Evolutionary conservation across 306 rosid genomes (phyloP).

Genomic region (Rubus parviflorus): DNA sequence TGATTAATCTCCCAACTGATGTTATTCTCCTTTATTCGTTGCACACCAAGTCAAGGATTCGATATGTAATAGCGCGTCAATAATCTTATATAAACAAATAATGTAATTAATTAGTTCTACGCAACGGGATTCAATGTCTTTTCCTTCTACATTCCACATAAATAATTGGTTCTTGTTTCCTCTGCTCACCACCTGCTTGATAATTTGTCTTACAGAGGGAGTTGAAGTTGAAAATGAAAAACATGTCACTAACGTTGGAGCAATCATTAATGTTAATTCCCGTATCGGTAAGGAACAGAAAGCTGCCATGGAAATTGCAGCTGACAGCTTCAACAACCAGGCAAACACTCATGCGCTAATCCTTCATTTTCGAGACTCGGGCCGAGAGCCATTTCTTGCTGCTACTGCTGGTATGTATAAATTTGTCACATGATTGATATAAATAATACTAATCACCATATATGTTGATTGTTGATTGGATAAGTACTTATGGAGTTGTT

Average conservation of each 20-base stretch:
- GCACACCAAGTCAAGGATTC: no score
- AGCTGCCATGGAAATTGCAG: slow-evolving; percentile 49
- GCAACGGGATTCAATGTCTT: slow-evolving; percentile 2
- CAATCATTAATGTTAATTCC: slow-evolving; percentile 40
- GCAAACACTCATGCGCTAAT: slow-evolving; percentile 12
- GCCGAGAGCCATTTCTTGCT: slow-evolving; percentile 9
- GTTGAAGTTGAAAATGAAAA: slow-evolving; percentile 14
- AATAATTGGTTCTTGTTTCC: slow-evolving; percentile 11
- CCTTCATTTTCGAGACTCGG: slow-evolving; percentile 14
- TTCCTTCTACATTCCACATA: neutral
- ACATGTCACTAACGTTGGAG: slow-evolving; percentile 32
- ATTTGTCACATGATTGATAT: neutral
- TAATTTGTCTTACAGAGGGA: neutral
- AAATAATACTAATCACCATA: neutral
- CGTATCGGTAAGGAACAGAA: slow-evolving; percentile 44
- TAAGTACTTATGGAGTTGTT: neutral
- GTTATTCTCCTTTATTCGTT: no score
- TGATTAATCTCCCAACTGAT: no score
- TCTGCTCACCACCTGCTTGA: slow-evolving; percentile 5
- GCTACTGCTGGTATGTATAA: slow-evolving; percentile 18
- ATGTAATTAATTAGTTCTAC: no score
- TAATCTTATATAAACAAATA: no score
- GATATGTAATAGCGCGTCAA: no score
- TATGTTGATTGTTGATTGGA: neutral
- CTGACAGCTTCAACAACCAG: slow-evolving; percentile 28